Percentiles rank a stretch among this genome's conserved stretches.
Conservation (phyloP, 345 rosid genomes). For the Arabidopsis arenosa region DNA sequence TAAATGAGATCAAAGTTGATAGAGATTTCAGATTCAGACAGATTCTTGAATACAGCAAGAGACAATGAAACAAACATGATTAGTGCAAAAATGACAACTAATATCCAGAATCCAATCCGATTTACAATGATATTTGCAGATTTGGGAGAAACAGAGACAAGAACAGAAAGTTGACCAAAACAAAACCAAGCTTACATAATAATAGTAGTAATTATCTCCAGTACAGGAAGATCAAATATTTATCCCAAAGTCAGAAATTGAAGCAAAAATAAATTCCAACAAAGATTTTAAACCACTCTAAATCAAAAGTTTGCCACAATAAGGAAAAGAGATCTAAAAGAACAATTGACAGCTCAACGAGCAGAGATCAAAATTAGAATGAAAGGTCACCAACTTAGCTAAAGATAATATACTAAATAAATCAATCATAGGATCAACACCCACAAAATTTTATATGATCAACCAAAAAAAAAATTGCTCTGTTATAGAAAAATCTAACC, state of each 20-base stretch:
- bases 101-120: not conserved
- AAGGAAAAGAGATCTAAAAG: conserved; percentile 41
- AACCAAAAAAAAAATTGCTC: not conserved
- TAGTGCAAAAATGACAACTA: not conserved
- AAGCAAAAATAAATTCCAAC: not conserved
- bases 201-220: not conserved
- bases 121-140: not conserved
- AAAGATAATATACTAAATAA: not conserved
- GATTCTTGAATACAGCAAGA: not conserved
- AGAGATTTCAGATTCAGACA: not conserved
- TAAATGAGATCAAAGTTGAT: not conserved
- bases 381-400: conserved; percentile 13
- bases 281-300: conserved; percentile 3
- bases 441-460: conserved; percentile 11
- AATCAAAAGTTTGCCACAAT: conserved; percentile 6
- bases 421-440: conserved; percentile 29
- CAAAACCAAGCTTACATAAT: conserved; percentile 15
- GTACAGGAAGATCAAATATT: not conserved
- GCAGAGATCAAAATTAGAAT: conserved; percentile 15
- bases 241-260: not conserved
- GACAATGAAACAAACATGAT: not conserved
- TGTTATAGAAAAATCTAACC: conserved; percentile 21
- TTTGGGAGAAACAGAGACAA: conserved; percentile 23
- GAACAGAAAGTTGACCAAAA: conserved; percentile 36
- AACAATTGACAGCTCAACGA: conserved; percentile 29